phyloP scores from a whole-genome alignment of 331 rosid species.

The Acacia pycnantha region DNA sequence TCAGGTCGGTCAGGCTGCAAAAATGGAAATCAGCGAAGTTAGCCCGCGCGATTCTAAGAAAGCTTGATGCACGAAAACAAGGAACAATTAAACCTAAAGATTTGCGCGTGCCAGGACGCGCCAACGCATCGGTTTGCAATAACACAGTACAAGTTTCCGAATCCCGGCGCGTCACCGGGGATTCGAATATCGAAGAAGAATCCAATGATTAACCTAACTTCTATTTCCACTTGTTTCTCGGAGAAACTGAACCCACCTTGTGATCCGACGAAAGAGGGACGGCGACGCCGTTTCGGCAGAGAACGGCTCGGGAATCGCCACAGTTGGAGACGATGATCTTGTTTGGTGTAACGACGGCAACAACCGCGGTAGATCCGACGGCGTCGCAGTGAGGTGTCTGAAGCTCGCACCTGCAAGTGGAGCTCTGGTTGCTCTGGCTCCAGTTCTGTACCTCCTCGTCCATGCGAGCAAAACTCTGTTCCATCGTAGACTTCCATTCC shows the following conservation, averaged over 20 bases:
- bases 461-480: conserved; percentile 48
- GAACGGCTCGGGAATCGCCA: conserved; percentile 95
- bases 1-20: conserved; percentile 90
- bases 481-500: conserved; percentile 45
- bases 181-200: conserved; percentile 2
- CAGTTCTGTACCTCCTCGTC: conserved; percentile 62
- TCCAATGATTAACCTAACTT: background rate
- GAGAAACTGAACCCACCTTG: conserved; percentile 49
- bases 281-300: conserved; percentile 66
- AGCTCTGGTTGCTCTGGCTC: conserved; percentile 14
- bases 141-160: background rate
- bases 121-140: background rate
- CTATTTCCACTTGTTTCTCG: background rate
- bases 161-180: background rate
- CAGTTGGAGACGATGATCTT: conserved; percentile 79
- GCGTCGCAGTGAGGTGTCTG: conserved; percentile 83
- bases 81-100: background rate
- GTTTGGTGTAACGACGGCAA: conserved; percentile 52
- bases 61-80: too few relatives aligned
- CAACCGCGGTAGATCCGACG: conserved; percentile 88
- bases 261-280: conserved; percentile 89
- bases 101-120: background rate
- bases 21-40: background rate
- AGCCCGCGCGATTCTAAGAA: background rate
- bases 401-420: conserved; percentile 45